phyloP scores from a whole-genome alignment of 2,329 filamentous ascomycete genomes.

The Neoarthrinium moseri region DNA sequence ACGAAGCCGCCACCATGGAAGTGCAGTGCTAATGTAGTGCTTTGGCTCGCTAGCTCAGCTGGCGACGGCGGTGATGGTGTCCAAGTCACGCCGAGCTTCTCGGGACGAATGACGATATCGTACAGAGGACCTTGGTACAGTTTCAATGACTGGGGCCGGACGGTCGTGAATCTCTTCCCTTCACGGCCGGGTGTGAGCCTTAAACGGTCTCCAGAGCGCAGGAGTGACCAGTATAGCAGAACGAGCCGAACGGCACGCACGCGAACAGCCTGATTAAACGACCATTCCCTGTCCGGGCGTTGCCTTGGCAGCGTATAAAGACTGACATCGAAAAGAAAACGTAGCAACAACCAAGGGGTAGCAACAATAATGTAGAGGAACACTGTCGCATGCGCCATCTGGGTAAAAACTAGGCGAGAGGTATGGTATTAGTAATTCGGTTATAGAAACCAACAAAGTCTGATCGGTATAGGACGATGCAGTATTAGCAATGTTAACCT shows the following conservation, averaged over 20 bases:
- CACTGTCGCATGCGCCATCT: background rate
- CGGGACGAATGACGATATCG: background rate
- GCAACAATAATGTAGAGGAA: background rate
- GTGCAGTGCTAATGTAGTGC: background rate
- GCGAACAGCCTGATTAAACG: slow-evolving; percentile 1
- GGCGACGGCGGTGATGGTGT: background rate
- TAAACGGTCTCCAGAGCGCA: background rate
- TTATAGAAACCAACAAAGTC: too few relatives aligned
- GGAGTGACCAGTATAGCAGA: background rate
- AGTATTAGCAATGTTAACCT: too few relatives aligned
- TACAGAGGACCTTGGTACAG: background rate
- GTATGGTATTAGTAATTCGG: too few relatives aligned
- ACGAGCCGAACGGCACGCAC: background rate
- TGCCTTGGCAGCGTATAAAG: background rate
- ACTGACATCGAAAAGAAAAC: background rate
- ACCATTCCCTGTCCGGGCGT: slow-evolving; percentile 1
- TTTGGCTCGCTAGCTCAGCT: background rate
- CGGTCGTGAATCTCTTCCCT: background rate
- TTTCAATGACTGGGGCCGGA: background rate
- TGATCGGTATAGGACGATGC: too few relatives aligned
- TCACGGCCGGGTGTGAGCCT: background rate
- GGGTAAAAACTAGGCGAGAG: too few relatives aligned
- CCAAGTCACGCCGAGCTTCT: background rate
- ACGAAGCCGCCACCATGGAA: slow-evolving; percentile 4
- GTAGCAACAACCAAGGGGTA: background rate